phyloP scores from a whole-genome alignment of 2,329 filamentous ascomycete genomes.

The Fonsecaea pugnacius region DNA sequence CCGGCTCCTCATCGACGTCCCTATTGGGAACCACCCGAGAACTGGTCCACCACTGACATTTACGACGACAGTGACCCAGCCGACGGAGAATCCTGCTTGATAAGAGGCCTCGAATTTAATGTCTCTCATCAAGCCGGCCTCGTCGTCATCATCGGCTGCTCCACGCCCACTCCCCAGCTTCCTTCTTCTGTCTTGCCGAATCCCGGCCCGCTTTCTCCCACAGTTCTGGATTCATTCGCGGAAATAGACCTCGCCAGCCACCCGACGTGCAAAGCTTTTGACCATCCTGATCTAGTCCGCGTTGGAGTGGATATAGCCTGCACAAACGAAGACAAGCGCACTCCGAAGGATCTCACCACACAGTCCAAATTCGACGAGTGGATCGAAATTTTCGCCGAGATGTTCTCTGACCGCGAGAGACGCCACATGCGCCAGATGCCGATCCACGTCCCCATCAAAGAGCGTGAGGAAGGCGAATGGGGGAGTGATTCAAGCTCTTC shows the following conservation, averaged over 20 bases:
- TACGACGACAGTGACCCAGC: conserved; percentile 18
- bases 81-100: conserved; percentile 2
- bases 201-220: conserved; percentile 20
- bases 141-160: conserved; percentile 61
- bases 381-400: conserved; percentile 63
- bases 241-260: conserved; percentile 23
- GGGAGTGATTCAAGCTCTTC: conserved; percentile 18
- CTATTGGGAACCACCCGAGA: conserved; percentile 55
- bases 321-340: conserved; percentile 59
- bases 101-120: conserved; percentile 62
- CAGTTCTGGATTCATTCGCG: conserved; percentile 12
- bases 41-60: conserved; percentile 20
- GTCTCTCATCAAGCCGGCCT: conserved; percentile 67
- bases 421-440: conserved; percentile 56
- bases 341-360: conserved; percentile 53
- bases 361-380: conserved; percentile 59
- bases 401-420: conserved; percentile 62
- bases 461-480: conserved; percentile 41
- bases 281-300: conserved; percentile 19
- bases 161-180: conserved; percentile 36
- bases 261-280: conserved; percentile 19
- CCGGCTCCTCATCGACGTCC: conserved; percentile 55
- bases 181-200: conserved; percentile 17
- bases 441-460: conserved; percentile 40
- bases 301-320: conserved; percentile 67